Evolutionary conservation across 129 eudicot genomes (phyloP), one percentile per base, ranked within the genome.

Genomic region (Deinandra increscens): DNA sequence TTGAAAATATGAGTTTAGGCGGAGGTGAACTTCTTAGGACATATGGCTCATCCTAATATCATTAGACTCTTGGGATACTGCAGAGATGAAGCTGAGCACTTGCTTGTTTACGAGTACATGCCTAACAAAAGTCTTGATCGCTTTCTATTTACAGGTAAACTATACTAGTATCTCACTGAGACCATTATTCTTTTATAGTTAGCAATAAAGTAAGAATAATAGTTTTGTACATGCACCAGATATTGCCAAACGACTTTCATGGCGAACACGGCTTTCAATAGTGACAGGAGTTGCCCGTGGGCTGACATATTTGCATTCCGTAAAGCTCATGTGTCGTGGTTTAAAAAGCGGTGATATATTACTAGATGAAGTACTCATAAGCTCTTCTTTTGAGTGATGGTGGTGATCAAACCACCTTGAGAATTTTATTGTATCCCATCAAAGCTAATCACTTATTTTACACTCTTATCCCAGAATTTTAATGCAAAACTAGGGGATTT

Each of bases 51-150:
- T 69, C 54, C 77, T 19, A 70, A 69, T 80, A 54, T 80, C 60
- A 36, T 54, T 63, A 74, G 10, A 14, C 72, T 74, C 18, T 15
- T 80, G 68, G 84, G 77, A 69, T 69, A 42, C 17, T 80, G 80
- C 70, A 26, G 3, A 9, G 46, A 69, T 12, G 45, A 64, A 14
- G 1, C 50, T 2, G 60, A 63, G 51, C n/a, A 5, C 38, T 5
- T 75, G n/a, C 77, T 80, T 54, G 84, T 75, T 37, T 75, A 68
- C 4, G 74, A 75, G 56, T 75, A 80, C 73, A 74, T 75, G 69
- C 64, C 36, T 0, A 75, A 80, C 20, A n/a, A 6, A 36, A 75
- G 50, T 72, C 38, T 75, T 11, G 69, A 64, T 19, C 44, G 12
- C 18, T 36, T 14, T 60, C 29, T 80, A 44, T 69, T 42, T 42